phyloP scores from a whole-genome alignment of 768 basidiomycete species.

The Sarcodon sp. region DNA sequence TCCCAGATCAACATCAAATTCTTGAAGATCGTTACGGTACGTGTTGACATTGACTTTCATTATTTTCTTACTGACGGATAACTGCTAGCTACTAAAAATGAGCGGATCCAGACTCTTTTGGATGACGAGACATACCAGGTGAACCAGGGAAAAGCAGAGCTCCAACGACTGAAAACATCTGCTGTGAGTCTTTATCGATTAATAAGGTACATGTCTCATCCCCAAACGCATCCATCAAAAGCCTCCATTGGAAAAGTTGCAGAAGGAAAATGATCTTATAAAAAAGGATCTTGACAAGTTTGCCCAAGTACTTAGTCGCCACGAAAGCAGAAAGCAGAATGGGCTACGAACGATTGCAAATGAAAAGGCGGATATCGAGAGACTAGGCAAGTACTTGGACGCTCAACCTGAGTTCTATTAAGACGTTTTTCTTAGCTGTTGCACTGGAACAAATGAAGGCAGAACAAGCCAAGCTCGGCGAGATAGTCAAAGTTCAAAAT shows the following conservation, averaged over 20 bases:
- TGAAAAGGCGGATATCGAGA: constrained; percentile 50
- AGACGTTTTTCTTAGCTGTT: constrained; percentile 25
- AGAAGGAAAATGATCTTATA: constrained; percentile 49
- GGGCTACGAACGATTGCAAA: constrained; percentile 51
- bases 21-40: constrained; percentile 71
- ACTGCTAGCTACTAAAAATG: constrained; percentile 52
- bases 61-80: background rate
- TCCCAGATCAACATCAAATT: constrained; percentile 53
- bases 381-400: constrained; percentile 29
- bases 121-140: constrained; percentile 41
- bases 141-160: constrained; percentile 34
- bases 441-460: constrained; percentile 49
- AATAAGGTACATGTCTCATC: background rate
- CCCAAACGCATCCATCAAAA: constrained; percentile 1
- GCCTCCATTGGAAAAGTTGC: constrained; percentile 48
- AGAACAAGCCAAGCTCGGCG: constrained; percentile 50
- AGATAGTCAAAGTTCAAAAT: constrained; percentile 76
- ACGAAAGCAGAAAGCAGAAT: constrained; percentile 57
- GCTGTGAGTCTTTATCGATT: constrained; percentile 29
- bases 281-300: constrained; percentile 71
- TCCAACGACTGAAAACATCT: constrained; percentile 46
- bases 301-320: constrained; percentile 58
- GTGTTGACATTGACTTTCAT: constrained; percentile 7
- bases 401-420: background rate
- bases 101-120: constrained; percentile 49